Conservation (phyloP, 2,329 filamentous ascomycete species). For the Microsporum canis region DNA sequence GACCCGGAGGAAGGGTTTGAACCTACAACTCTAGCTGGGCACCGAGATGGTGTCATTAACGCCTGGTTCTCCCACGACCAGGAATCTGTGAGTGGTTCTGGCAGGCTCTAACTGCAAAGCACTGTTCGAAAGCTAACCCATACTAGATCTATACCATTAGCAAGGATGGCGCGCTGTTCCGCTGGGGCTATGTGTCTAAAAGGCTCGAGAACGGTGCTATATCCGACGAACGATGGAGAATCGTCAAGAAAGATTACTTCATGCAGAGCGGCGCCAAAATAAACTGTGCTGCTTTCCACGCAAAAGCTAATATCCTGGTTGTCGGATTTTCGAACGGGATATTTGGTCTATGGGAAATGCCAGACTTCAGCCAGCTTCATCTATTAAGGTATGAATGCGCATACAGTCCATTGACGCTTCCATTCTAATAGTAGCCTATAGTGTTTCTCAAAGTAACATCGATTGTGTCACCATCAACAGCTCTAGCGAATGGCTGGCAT, state of each 20-base stretch:
- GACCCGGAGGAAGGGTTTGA: conserved; percentile 76
- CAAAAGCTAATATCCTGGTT: conserved; percentile 80
- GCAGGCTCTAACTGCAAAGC: not conserved
- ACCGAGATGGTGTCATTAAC: conserved; percentile 79
- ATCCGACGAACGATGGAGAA: conserved; percentile 72
- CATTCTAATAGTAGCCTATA: conserved; percentile 34
- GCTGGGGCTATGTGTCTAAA: conserved; percentile 70
- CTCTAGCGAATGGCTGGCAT: conserved; percentile 91
- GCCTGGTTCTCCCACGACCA: conserved; percentile 96
- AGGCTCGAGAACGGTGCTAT: conserved; percentile 50
- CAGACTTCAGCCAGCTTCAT: conserved; percentile 91
- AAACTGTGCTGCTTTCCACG: conserved; percentile 81
- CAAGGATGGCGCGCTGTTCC: conserved; percentile 91
- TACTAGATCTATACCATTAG: conserved; percentile 79
- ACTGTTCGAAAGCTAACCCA: not conserved
- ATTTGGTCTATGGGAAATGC: conserved; percentile 90
- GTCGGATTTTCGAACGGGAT: conserved; percentile 90
- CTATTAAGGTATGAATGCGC: conserved; percentile 44
- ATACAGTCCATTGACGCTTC: conserved; percentile 5
- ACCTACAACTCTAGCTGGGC: conserved; percentile 80
- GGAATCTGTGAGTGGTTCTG: conserved; percentile 49
- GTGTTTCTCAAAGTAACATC: conserved; percentile 93
- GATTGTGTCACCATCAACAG: conserved; percentile 91
- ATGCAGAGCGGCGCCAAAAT: conserved; percentile 81
- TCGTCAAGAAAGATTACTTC: conserved; percentile 85